A percentile compares a stretch with the other conserved stretches of the same genome.
Evolutionary conservation across 352 stramenopile genomes (phyloP).

Genomic region (Aphanomyces stellatus): DNA sequence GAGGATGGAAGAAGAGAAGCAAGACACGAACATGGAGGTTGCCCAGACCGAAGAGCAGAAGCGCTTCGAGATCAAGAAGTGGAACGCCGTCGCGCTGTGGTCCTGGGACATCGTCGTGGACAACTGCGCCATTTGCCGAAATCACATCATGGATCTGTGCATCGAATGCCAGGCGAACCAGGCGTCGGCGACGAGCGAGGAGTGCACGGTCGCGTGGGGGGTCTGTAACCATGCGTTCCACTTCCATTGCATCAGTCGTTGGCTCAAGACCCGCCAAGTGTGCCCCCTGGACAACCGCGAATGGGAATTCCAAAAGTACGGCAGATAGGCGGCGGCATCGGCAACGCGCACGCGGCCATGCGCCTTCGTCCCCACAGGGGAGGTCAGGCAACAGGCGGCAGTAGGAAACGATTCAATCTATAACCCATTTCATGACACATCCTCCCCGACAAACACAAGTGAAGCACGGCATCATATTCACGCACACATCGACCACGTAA

Average conservation of each 20-base stretch:
- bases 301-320: constrained; percentile 99
- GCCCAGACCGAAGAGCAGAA: constrained; percentile 41
- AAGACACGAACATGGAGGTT: background rate
- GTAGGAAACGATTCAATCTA: no score
- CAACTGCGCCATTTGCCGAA: constrained; percentile 97
- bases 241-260: constrained; percentile 99
- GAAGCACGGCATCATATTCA: no score
- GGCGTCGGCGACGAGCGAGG: constrained; percentile 77
- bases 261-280: constrained; percentile 98
- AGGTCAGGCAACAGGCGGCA: no score
- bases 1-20: constrained; percentile 18
- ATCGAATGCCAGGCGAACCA: constrained; percentile 98
- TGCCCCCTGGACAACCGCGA: constrained; percentile 99
- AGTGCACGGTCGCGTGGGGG: constrained; percentile 82
- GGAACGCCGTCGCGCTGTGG: constrained; percentile 99
- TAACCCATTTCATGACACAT: no score
- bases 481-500: no score
- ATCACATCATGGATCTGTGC: constrained; percentile 98
- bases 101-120: constrained; percentile 92
- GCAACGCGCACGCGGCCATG: no score
- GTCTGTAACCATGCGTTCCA: constrained; percentile 98
- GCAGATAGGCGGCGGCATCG: no score
- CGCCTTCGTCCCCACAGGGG: no score
- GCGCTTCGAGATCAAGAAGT: constrained; percentile 99
- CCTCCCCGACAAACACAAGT: no score